Conservation (phyloP, 805 yeast genomes). For the Metschnikowia koreensis region DNA sequence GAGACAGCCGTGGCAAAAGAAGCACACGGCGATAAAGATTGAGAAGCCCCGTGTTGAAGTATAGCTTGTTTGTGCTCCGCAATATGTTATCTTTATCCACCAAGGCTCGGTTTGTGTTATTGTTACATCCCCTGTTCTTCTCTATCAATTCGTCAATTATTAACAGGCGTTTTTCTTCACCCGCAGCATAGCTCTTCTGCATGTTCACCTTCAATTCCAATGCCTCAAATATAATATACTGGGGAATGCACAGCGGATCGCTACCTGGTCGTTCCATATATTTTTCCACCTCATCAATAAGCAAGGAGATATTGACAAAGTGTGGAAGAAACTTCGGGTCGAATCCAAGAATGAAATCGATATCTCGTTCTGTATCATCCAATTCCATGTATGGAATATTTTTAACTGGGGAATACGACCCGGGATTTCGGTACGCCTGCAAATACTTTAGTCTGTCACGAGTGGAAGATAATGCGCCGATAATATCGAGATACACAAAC, state of each 20-base stretch:
- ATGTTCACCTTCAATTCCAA: conserved; percentile 27
- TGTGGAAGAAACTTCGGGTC: conserved; percentile 60
- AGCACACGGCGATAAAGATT: conserved; percentile 59
- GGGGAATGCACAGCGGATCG: conserved; percentile 23
- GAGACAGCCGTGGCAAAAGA: conserved; percentile 43
- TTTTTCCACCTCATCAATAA: conserved; percentile 30
- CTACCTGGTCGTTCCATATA: conserved; percentile 13
- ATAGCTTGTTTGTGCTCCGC: conserved; percentile 50
- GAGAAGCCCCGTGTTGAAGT: conserved; percentile 52
- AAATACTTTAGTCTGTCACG: conserved; percentile 32
- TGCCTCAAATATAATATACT: conserved; percentile 31
- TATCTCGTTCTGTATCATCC: conserved; percentile 34
- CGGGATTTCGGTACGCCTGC: conserved; percentile 19
- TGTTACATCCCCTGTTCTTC: conserved; percentile 6
- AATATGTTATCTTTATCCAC: conserved; percentile 35
- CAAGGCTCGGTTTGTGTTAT: conserved; percentile 12
- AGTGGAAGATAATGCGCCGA: conserved; percentile 61
- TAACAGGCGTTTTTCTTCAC: conserved; percentile 15
- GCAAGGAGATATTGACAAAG: conserved; percentile 47
- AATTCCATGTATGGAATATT: conserved; percentile 18
- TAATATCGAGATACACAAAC: conserved; percentile 66
- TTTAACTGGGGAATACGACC: conserved; percentile 22
- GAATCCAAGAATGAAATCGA: conserved; percentile 65
- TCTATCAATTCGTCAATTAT: conserved; percentile 15
- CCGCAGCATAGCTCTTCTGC: conserved; percentile 14